These are phyloP conservation scores for Iris pallida DNA, from an alignment of 116 monocot genomes.

Conservation along the genomic window DNA sequence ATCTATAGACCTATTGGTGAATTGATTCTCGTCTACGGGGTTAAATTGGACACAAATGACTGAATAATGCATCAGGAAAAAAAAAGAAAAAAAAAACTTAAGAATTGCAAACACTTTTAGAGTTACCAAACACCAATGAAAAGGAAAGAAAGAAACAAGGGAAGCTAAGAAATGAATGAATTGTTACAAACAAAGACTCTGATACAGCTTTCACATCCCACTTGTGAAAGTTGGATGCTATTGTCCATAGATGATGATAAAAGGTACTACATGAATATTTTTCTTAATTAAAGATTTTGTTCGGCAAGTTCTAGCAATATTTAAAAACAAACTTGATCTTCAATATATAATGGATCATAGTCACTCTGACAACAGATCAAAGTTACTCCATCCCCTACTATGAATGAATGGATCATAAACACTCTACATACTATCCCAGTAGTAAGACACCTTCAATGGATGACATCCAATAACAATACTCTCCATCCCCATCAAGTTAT, in stretches of 20 bases:
- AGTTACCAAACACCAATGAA: no score
- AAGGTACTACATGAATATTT: constrained; percentile 21
- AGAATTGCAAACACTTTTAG: no score
- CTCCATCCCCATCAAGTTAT: no score
- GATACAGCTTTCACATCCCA: constrained; percentile 23
- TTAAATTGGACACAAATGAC: constrained; percentile 74
- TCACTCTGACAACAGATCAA: no score
- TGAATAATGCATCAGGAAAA: constrained; percentile 26
- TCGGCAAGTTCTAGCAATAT: background rate
- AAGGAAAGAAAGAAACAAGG: background rate
- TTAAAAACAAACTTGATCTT: background rate
- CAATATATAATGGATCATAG: no score
- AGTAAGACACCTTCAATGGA: no score
- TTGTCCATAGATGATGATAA: constrained; percentile 37
- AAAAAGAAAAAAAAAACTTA: constrained; percentile 1
- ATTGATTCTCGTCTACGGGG: constrained; percentile 49
- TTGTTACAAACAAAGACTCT: constrained; percentile 32
- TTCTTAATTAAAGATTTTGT: background rate
- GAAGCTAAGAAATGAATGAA: background rate
- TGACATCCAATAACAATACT: no score
- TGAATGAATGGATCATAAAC: no score
- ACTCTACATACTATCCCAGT: no score
- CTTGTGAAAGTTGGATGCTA: constrained; percentile 37
- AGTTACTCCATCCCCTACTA: no score
- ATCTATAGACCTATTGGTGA: constrained; percentile 71